phyloP scores from a whole-genome alignment of 2,329 filamentous ascomycete genomes.

The Zymoseptoria crescenta region DNA sequence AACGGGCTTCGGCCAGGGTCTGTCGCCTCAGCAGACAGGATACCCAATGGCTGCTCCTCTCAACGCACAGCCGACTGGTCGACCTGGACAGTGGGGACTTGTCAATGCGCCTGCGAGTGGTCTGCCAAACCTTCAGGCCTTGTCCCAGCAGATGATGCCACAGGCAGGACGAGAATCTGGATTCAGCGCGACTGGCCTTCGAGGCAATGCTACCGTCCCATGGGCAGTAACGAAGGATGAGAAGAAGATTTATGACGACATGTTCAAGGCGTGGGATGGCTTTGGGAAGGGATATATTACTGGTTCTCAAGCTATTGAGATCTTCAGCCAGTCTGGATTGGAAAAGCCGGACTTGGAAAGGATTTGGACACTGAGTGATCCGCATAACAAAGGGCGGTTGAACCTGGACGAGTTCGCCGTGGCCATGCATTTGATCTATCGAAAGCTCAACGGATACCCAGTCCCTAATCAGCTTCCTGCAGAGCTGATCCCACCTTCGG shows the following conservation, averaged over 20 bases:
- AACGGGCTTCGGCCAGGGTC: conserved; percentile 55
- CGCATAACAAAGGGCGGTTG: conserved; percentile 85
- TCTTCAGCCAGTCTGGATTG: conserved; percentile 91
- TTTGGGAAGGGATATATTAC: conserved; percentile 86
- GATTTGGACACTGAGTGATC: conserved; percentile 90
- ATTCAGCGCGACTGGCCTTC: conserved; percentile 78
- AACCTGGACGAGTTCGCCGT: conserved; percentile 97
- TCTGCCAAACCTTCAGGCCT: conserved; percentile 83
- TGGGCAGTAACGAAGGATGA: conserved; percentile 99
- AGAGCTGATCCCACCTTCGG: conserved; percentile 90
- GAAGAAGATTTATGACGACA: conserved; percentile 89
- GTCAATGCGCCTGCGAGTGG: conserved; percentile 88
- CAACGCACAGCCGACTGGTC: conserved; percentile 88
- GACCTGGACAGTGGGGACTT: conserved; percentile 94
- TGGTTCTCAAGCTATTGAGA: conserved; percentile 89
- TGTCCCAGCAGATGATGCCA: conserved; percentile 95
- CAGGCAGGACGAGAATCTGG: conserved; percentile 83
- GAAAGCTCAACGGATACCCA: conserved; percentile 92
- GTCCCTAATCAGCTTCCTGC: conserved; percentile 79
- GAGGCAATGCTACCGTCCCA: conserved; percentile 90
- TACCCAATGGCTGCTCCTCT: conserved; percentile 58
- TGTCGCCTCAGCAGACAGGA: conserved; percentile 58
- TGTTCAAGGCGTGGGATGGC: conserved; percentile 96
- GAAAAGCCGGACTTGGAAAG: conserved; percentile 84
- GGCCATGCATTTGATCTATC: conserved; percentile 97